phyloP scores from a whole-genome alignment of 306 rosid genomes.

The Calophaca sinica region DNA sequence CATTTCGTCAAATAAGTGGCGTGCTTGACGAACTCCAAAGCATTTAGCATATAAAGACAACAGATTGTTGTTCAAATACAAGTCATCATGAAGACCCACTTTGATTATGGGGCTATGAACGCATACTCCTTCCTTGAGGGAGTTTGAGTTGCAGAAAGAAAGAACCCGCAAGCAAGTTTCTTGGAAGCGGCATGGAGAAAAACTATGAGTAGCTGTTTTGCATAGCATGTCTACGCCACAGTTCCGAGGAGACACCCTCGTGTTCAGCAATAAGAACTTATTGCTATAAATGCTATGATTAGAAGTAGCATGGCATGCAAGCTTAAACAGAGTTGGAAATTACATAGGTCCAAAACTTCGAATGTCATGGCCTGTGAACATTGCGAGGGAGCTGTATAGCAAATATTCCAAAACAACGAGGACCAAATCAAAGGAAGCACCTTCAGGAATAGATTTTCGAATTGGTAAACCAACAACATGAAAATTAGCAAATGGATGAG shows the following conservation, averaged over 20 bases:
- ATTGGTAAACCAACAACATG: not conserved
- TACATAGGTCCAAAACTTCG: not conserved
- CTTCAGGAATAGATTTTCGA: not conserved
- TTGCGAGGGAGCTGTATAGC: not conserved
- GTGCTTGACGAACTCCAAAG: constrained; percentile 63
- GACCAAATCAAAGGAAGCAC: constrained; percentile 4
- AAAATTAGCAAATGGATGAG: not conserved
- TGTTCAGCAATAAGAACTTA: not conserved
- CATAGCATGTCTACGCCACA: constrained; percentile 40
- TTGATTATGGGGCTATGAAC: constrained; percentile 72
- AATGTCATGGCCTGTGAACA: not conserved
- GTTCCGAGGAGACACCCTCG: not conserved
- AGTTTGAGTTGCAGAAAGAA: constrained; percentile 64
- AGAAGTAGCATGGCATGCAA: constrained; percentile 3
- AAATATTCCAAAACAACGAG: not conserved
- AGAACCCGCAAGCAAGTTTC: constrained; percentile 60
- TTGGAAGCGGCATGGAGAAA: constrained; percentile 44
- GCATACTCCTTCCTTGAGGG: constrained; percentile 57
- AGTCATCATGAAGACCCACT: constrained; percentile 61
- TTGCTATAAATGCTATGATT: not conserved
- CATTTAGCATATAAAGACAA: constrained; percentile 61
- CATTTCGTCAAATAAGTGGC: constrained; percentile 76
- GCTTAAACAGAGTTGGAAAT: not conserved
- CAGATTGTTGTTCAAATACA: constrained; percentile 66
- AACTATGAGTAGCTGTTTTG: constrained; percentile 44